phyloP scores from a whole-genome alignment of 2,329 filamentous ascomycete genomes.

The Cytospora paraplurivora region DNA sequence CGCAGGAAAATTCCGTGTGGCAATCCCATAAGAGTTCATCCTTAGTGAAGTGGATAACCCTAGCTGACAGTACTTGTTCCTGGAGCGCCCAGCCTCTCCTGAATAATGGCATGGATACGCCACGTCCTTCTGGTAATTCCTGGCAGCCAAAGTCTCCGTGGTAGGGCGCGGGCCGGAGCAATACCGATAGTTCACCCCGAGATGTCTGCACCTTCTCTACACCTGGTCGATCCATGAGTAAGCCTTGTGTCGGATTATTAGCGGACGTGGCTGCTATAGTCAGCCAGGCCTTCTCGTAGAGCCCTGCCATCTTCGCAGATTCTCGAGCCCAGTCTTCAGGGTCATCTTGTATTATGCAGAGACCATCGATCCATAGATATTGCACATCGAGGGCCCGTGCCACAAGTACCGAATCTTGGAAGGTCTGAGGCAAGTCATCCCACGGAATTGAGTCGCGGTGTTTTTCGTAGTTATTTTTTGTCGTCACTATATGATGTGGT shows the following conservation, averaged over 20 bases:
- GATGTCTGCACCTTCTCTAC: not conserved
- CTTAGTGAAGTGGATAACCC: conserved; percentile 3
- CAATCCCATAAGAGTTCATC: conserved; percentile 8
- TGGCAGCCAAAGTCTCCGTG: too few relatives aligned
- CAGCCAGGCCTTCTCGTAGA: conserved; percentile 7
- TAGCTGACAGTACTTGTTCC: not conserved
- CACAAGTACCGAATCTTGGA: conserved; percentile 27
- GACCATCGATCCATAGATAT: conserved; percentile 33
- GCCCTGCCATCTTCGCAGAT: not conserved
- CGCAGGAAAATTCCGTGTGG: not conserved
- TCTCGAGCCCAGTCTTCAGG: conserved; percentile 29
- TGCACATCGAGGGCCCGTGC: conserved; percentile 24
- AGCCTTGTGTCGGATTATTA: not conserved
- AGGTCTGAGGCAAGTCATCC: conserved; percentile 1
- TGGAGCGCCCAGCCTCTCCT: conserved; percentile 10
- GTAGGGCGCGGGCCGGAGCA: not conserved
- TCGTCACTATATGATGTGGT: not conserved
- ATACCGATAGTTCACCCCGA: not conserved
- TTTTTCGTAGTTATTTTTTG: not conserved
- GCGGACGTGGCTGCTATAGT: conserved; percentile 8
- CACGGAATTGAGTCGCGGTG: not conserved
- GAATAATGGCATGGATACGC: not conserved
- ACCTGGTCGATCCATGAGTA: not conserved
- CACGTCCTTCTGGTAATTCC: too few relatives aligned
- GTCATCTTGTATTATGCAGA: conserved; percentile 32